Evolutionary conservation across 2,329 filamentous ascomycete genomes (phyloP), one percentile per base, ranked within the genome.

Genomic region (Aureobasidium zeae): DNA sequence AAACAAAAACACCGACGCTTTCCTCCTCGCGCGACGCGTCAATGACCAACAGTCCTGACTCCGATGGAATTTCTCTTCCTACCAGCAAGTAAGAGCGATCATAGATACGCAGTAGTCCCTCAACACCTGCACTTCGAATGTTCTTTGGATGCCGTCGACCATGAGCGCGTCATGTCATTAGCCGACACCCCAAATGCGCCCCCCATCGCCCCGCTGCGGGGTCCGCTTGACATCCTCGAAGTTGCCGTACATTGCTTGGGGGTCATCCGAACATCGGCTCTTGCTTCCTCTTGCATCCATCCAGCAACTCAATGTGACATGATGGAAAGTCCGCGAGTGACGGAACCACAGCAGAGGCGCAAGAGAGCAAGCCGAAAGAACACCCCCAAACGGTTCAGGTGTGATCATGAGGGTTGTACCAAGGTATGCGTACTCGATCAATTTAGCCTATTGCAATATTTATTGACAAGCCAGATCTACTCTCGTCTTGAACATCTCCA

Each of bases 401-500:
- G 88, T 58, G 79, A 80, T 5, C 78, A 86, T 48, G 80, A 86
- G 51, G 85, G 82, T 31, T 96, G 88, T 55, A 87, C 86, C 21
- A 95, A 41, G 37, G 37, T 41, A 41, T 10, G 1, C n/a, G n/a
- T 12, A 15, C 35, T n/a, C 13, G 24, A 2, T 28, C 9, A 17
- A 7, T 17, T n/a, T n/a, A n/a, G n/a, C 2, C 12, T 15, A 10
- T 12, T 11, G 9, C 11, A 29, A 29, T 6, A 19, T 26, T 19
- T 21, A 29, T 11, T 15, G n/a, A 28, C 12, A 11, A 15, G 15
- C 17, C 20, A 94, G 70, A 91, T 83, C 60, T 96, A 96, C 62
- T 94, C 88, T 16, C 77, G 88, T 60, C 88, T 87, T 4, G 88
- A 95, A 64, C 88, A 95, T 67, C 69, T 95, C 68, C 93, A 94